Conservation (phyloP, 306 rosid species). For the Casuarina equisetifolia region DNA sequence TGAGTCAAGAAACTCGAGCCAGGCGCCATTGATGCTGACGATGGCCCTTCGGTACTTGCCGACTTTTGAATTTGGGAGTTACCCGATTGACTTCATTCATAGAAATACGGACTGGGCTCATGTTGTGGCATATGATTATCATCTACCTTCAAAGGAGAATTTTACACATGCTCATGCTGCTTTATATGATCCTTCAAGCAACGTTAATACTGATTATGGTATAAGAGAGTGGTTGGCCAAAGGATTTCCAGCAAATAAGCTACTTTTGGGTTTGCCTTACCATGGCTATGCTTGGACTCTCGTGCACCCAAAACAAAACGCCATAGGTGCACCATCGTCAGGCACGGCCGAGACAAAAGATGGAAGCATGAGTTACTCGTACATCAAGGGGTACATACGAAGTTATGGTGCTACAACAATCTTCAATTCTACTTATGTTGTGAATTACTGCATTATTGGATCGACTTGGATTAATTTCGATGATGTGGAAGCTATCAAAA, state of each 20-base stretch:
- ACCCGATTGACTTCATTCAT: constrained; percentile 43
- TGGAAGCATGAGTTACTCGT: constrained; percentile 31
- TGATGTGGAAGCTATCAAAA: constrained; percentile 44
- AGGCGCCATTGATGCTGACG: constrained; percentile 38
- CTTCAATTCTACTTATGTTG: constrained; percentile 42
- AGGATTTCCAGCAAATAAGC: constrained; percentile 23
- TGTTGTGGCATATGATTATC: constrained; percentile 28
- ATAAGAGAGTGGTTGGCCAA: constrained; percentile 21
- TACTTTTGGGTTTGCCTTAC: constrained; percentile 38
- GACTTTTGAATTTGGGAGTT: constrained; percentile 14
- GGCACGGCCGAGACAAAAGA: constrained; percentile 18
- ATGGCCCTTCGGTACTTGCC: constrained; percentile 38
- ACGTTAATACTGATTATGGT: constrained; percentile 22
- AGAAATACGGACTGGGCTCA: constrained; percentile 35
- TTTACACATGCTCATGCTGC: constrained; percentile 28
- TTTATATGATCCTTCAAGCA: constrained; percentile 27
- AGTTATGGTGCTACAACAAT: constrained; percentile 31
- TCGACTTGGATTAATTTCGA: constrained; percentile 48
- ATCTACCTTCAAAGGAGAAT: constrained; percentile 21
- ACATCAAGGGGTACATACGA: constrained; percentile 23
- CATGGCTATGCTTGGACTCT: constrained; percentile 36
- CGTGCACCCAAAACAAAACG: constrained; percentile 7
- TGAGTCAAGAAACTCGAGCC: constrained; percentile 35
- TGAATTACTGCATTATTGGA: constrained; percentile 39
- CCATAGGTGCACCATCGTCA: constrained; percentile 21